Base-by-base conservation (phyloP, 1,139 yeast genomes). In the Wickerhamomyces sp. region DNA sequence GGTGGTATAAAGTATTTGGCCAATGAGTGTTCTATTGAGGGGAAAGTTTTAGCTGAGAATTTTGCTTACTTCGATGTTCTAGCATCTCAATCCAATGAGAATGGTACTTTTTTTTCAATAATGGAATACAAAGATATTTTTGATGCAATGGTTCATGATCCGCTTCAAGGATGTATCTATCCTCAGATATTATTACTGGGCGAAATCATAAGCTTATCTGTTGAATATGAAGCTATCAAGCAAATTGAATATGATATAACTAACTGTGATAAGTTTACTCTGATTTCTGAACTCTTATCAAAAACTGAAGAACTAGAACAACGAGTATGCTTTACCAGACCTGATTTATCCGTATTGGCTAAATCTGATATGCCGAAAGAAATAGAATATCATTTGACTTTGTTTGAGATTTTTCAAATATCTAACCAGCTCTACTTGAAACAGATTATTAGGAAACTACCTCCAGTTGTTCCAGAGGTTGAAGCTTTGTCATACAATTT, bases 41-140 rank as follows among this genome's bases (percentile, higher is more conserved):
- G 61, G 5, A 28, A 39, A 13, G 36, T 51, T 3, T 34, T 54
- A 17, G 52, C 56, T 3, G 52, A 50, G 38, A 41, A 51, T 24
- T 59, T 59, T 45, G 61, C 56, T 3, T 59, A 55, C 37, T 51
- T 54, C 43, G 63, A 59, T 37, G 54, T 59, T 17, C 31, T 59
- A 36, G 63, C 62, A 1, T 58, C 63, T 1, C 63, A 58, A 39
- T 49, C 60, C 6, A 56, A 58, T 38, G 59, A 55, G 37, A 54
- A 55, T 44, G 63, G 62, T 3, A 56, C 60, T 0, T 56, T 53
- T 40, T 58, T 49, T 36, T 49, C 59, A 4, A 46, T 57, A 7
- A 28, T 37, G 6, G 58, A 55, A 14, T 58, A 58, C 35, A 27
- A 33, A 5, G 36, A 37, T 4, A 37, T 49, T 10, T 34, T 49